Base-by-base conservation (phyloP, 441 rosid species). In the Geranium incanum region DNA sequence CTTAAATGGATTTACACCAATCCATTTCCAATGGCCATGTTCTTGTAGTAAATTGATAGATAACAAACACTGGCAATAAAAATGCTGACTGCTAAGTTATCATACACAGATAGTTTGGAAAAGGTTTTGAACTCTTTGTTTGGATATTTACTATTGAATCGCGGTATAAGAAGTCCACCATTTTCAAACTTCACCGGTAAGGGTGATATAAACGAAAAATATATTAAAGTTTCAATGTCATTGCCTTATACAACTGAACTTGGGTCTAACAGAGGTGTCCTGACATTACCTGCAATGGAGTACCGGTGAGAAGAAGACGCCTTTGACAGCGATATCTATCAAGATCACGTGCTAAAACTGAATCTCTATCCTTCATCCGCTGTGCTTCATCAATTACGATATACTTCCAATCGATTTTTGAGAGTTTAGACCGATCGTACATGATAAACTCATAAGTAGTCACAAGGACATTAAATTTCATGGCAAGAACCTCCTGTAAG, bases 301-400 rank as follows among this genome's bases (percentile, higher is more conserved):
- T 96, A 82, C 99, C 99, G 7, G 99, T 96, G 73, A 96, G 98
- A 84, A 96, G 98, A 41, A 96, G 88, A 75, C 99, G 97, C 87
- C 99, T 87, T 81, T 93, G 98, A 79, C 99, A 96, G 55, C 96
- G 97, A 75, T 96, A 96, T 70, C 98, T 86, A 79, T 96, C 99
- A 84, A 96, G 99, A 89, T 96, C 99, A 72, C 99, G 97, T 65
- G 99, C 99, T 84, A 96, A 85, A 87, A 96, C 99, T 38, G 99
- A 96, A 75, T 96, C 98, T 72, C 99, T 87, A 79, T 96, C 99
- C 80, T 96, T 96, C 98, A 96, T 96, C 78, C 99, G 86, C 76
- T 96, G 99, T 69, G 99, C 99, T 81, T 96, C 99, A 80, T 96
- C 99, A 80, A 96, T 96, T 82, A 96, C 80, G 71, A 96, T 96